phyloP scores from a whole-genome alignment of 345 rosid species.

The Moringa oleifera region DNA sequence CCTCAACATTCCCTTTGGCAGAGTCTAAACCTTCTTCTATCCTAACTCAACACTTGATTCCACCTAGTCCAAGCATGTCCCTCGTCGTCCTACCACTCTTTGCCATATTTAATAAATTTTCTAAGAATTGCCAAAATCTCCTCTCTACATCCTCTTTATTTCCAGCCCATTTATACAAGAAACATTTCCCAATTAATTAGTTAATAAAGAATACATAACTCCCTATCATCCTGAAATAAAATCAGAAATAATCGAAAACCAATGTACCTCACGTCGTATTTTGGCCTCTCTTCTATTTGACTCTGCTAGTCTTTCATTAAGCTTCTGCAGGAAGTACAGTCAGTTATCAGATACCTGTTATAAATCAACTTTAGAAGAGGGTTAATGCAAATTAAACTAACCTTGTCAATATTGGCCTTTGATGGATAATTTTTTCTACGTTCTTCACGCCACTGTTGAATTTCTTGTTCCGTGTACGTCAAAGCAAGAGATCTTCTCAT shows the following conservation, averaged over 20 bases:
- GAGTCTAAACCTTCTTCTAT: too few relatives aligned
- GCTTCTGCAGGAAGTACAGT: conserved; percentile 41
- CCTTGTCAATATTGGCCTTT: conserved; percentile 52
- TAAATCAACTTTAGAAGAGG: conserved; percentile 5
- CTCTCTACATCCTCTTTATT: background rate
- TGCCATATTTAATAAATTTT: too few relatives aligned
- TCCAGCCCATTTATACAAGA: background rate
- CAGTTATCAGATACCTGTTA: conserved; percentile 15
- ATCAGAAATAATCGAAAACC: conserved; percentile 14
- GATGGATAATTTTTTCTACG: conserved; percentile 78
- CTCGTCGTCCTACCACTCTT: too few relatives aligned
- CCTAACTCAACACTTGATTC: too few relatives aligned
- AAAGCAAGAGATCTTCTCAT: conserved; percentile 32
- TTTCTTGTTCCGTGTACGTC: conserved; percentile 60
- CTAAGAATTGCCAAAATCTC: background rate
- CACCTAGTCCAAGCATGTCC: too few relatives aligned
- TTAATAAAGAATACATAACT: too few relatives aligned
- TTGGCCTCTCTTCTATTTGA: conserved; percentile 40
- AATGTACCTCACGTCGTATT: conserved; percentile 60
- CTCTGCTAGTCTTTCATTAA: conserved; percentile 22
- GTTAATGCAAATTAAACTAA: conserved; percentile 22
- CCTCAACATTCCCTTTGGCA: too few relatives aligned
- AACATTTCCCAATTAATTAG: background rate
- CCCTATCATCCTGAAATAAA: background rate
- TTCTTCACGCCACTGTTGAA: conserved; percentile 72